Conservation (phyloP, 306 rosid species). For the Acacia acuminata region DNA sequence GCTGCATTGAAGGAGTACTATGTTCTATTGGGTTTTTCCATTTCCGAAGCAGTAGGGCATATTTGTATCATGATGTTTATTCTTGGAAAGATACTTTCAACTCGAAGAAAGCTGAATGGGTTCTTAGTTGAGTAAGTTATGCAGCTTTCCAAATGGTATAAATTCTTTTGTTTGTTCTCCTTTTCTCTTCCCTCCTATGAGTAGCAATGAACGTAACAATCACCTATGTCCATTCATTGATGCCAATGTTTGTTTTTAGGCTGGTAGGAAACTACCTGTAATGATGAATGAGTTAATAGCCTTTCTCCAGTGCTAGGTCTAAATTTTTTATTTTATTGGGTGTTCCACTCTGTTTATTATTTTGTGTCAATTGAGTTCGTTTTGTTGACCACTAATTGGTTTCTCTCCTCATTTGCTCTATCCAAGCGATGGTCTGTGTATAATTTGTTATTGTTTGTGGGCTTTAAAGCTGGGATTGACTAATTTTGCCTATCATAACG, state of each 20-base stretch:
- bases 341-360: not conserved
- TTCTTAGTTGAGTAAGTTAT: slow-evolving; percentile 35
- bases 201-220: slow-evolving; percentile 11
- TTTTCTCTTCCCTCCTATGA: slow-evolving; percentile 25
- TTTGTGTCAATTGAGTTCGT: slow-evolving; percentile 8
- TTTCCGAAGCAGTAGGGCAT: slow-evolving; percentile 28
- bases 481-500: slow-evolving; percentile 6
- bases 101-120: slow-evolving; percentile 35
- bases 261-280: slow-evolving; percentile 1
- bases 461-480: not conserved
- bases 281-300: slow-evolving; percentile 20
- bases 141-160: slow-evolving; percentile 34
- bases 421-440: not conserved
- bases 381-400: not conserved
- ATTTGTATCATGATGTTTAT: slow-evolving; percentile 29
- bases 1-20: slow-evolving; percentile 14
- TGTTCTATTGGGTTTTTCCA: slow-evolving; percentile 11
- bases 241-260: slow-evolving; percentile 9
- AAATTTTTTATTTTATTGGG: slow-evolving; percentile 14
- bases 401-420: slow-evolving; percentile 10
- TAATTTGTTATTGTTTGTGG: slow-evolving; percentile 9
- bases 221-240: slow-evolving; percentile 15
- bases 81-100: slow-evolving; percentile 26
- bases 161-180: slow-evolving; percentile 17
- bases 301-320: slow-evolving; percentile 10